These are phyloP conservation scores for Aspergillus floridensis DNA, from an alignment of 2,329 filamentous ascomycete genomes.

Conservation along the genomic window DNA sequence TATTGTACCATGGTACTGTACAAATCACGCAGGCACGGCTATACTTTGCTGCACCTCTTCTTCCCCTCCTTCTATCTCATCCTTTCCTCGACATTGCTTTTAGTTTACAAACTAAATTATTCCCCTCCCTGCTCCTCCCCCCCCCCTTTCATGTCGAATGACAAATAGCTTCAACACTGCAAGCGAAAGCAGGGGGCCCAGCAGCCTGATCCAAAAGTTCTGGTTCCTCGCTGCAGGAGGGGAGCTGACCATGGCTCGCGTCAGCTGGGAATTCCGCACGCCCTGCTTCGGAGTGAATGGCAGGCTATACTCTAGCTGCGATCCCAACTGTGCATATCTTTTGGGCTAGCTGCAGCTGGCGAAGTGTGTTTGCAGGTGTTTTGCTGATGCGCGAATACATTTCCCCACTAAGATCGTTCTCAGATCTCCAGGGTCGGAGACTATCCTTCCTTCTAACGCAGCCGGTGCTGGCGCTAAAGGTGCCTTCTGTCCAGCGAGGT, in stretches of 20 bases:
- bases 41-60: slow-evolving; percentile 2
- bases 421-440: slow-evolving; percentile 18
- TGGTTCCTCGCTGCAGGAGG: slow-evolving; percentile 17
- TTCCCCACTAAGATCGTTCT: slow-evolving; percentile 24
- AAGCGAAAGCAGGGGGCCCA: background rate
- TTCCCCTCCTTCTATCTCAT: slow-evolving; percentile 4
- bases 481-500: background rate
- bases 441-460: background rate
- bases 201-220: background rate
- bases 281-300: slow-evolving; percentile 15
- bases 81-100: slow-evolving; percentile 7
- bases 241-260: slow-evolving; percentile 21
- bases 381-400: slow-evolving; percentile 20
- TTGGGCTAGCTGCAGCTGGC: slow-evolving; percentile 16
- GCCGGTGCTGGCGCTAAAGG: background rate
- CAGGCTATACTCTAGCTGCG: slow-evolving; percentile 19
- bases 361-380: slow-evolving; percentile 9
- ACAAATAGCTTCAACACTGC: slow-evolving; percentile 2
- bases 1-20: slow-evolving; percentile 24
- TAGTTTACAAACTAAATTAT: background rate
- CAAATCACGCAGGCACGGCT: slow-evolving; percentile 18
- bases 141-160: background rate
- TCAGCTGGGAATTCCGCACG: slow-evolving; percentile 12
- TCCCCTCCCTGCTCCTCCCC: no score
- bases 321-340: slow-evolving; percentile 19